A percentile compares a stretch with the other conserved stretches of the same genome.
Evolutionary conservation across 108 stramenopile species (phyloP).

Genomic region (Tribonema minus): DNA sequence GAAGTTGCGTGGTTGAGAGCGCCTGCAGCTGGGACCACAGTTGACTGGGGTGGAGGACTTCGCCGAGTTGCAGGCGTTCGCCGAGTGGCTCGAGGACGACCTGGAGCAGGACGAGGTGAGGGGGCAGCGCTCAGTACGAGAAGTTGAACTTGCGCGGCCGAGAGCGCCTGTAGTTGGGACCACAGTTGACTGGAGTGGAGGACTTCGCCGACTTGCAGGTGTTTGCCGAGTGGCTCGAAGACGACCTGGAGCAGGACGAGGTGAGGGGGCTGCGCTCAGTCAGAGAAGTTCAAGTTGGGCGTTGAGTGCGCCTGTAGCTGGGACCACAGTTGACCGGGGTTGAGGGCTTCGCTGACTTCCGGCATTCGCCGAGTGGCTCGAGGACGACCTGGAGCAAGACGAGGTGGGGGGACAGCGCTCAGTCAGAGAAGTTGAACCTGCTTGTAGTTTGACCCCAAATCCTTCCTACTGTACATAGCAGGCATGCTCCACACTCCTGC

Average conservation of each 20-base stretch:
- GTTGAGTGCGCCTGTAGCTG: too few relatives aligned
- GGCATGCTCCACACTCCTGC: neutral
- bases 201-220: constrained; percentile 31
- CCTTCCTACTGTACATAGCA: neutral
- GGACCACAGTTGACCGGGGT: neutral
- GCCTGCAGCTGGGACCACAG: too few relatives aligned
- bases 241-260: constrained; percentile 19
- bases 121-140: neutral
- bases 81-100: constrained; percentile 24
- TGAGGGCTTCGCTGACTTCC: constrained; percentile 4
- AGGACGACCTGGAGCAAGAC: constrained; percentile 18
- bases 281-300: too few relatives aligned
- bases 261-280: neutral
- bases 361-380: constrained; percentile 21
- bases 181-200: neutral
- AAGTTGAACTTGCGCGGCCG: too few relatives aligned
- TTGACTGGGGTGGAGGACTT: constrained; percentile 5
- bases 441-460: neutral
- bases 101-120: constrained; percentile 19
- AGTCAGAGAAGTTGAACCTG: neutral
- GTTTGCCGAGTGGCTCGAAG: constrained; percentile 23
- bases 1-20: too few relatives aligned
- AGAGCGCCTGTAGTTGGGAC: too few relatives aligned
- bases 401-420: constrained; percentile 20
- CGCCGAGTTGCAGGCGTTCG: constrained; percentile 24